Conservation (phyloP, 805 yeast species). For the Wickerhamomyces queroliae region DNA sequence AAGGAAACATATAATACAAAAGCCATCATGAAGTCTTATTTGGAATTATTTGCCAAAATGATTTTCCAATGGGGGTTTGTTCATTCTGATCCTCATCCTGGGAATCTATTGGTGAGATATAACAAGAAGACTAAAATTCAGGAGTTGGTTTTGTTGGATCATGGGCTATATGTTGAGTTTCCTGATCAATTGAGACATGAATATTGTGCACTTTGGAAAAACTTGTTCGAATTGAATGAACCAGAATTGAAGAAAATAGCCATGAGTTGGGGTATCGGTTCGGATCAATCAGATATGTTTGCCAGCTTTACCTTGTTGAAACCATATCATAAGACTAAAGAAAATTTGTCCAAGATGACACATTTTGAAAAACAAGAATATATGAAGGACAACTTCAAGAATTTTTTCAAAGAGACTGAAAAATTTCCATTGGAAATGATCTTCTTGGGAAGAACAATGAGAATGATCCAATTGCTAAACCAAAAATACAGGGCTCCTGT, state of each 20-base stretch:
- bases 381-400: slow-evolving; percentile 41
- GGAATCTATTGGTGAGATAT: slow-evolving; percentile 56
- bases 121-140: slow-evolving; percentile 26
- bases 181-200: slow-evolving; percentile 44
- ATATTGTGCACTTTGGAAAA: slow-evolving; percentile 60
- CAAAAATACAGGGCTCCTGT: slow-evolving; percentile 64
- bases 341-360: slow-evolving; percentile 24
- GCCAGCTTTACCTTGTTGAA: slow-evolving; percentile 49
- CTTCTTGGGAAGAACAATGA: slow-evolving; percentile 64
- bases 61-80: slow-evolving; percentile 58
- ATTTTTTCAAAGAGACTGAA: slow-evolving; percentile 54
- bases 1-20: slow-evolving; percentile 31
- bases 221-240: slow-evolving; percentile 47
- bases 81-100: slow-evolving; percentile 79
- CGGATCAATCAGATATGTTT: slow-evolving; percentile 49
- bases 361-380: slow-evolving; percentile 37
- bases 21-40: slow-evolving; percentile 39
- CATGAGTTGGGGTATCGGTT: slow-evolving; percentile 61
- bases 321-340: slow-evolving; percentile 30
- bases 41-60: slow-evolving; percentile 46
- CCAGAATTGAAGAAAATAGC: slow-evolving; percentile 44
- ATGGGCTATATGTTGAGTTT: slow-evolving; percentile 62
- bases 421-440: slow-evolving; percentile 62
- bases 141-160: slow-evolving; percentile 66
- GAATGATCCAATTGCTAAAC: slow-evolving; percentile 69